phyloP scores from a whole-genome alignment of 441 rosid genomes.

The California macrophylla region DNA sequence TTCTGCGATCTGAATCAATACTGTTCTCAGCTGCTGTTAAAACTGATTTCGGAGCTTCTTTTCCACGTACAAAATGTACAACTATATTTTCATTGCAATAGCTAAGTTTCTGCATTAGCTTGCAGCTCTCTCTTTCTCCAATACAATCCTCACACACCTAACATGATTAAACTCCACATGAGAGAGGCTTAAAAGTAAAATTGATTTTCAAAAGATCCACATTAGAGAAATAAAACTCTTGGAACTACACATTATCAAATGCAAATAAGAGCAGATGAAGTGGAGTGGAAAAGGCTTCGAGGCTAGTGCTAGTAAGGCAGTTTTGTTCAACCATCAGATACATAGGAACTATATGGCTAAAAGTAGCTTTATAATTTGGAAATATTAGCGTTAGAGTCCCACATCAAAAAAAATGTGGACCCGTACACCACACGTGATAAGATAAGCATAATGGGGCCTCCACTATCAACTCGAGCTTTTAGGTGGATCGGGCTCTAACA shows the following conservation, averaged over 20 bases:
- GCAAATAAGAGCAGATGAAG: not conserved
- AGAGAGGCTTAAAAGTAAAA: constrained; percentile 9
- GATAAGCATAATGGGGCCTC: no score
- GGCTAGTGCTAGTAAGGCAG: not conserved
- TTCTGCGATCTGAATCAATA: constrained; percentile 66
- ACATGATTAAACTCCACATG: constrained; percentile 18
- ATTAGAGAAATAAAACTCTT: not conserved
- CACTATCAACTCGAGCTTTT: no score
- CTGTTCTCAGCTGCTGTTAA: constrained; percentile 64
- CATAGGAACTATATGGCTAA: not conserved
- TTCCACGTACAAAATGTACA: constrained; percentile 73
- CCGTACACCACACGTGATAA: no score
- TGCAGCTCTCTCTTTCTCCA: constrained; percentile 90
- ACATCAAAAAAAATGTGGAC: no score
- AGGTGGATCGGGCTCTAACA: no score
- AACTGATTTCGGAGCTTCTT: constrained; percentile 88
- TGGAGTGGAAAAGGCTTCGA: not conserved
- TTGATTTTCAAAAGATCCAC: not conserved
- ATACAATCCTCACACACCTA: constrained; percentile 86
- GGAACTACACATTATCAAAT: not conserved
- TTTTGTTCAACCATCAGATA: constrained; percentile 1
- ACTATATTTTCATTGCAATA: constrained; percentile 65
- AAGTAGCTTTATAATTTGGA: not conserved
- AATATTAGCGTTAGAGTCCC: no score
- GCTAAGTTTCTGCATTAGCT: constrained; percentile 77